Evolutionary conservation across 2,329 filamentous ascomycete genomes (phyloP), one percentile per base, ranked within the genome.

Genomic region (Camptophora hylomeconis): DNA sequence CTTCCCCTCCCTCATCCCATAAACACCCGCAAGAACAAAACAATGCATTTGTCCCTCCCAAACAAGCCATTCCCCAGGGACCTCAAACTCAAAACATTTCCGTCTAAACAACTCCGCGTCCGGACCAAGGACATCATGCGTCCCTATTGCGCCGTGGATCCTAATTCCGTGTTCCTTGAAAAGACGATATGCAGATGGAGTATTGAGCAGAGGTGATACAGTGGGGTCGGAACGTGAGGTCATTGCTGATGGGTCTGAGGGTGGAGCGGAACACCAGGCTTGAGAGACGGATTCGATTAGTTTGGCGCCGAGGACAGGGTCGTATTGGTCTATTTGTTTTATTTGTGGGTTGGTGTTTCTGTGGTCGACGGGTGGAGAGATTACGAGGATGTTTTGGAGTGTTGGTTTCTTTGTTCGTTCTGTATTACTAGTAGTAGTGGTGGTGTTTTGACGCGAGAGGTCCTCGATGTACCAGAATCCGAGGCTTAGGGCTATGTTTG

Each of bases 11-110:
- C 44, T 48, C 15, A 71, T 20, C 1, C 56, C 54, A 36, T 64
- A 70, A 2, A 53, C 48, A 24, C 58, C 61, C 1, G 63, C 60
- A 20, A 73, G 45, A 1, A 64, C 57, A 29, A 72, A 73, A 35
- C 65, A 69, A 45, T 73, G 69, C 64, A 73, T 72, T 48, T 72
- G 65, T 12, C 61, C 60, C n/a, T 68, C 59, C 69, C 69, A 73
- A 7, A 68, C 52, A 20, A 73, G 39, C 69, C 69, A 73, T 32
- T 65, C 52, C 0, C 69, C 69, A 2, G 47, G 26, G 0, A 72
- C 55, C 0, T 58, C 56, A 11, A 49, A 42, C 22, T 58, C 45
- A 15, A 51, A 50, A 5, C 59, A 63, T 31, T 54, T 57, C 3
- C 65, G 55, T 3, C 62, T 44, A 26, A 71, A 66, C 1, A 54